phyloP scores from a whole-genome alignment of 2,329 filamentous ascomycete species.

The Aspergillus costaricaensis region DNA sequence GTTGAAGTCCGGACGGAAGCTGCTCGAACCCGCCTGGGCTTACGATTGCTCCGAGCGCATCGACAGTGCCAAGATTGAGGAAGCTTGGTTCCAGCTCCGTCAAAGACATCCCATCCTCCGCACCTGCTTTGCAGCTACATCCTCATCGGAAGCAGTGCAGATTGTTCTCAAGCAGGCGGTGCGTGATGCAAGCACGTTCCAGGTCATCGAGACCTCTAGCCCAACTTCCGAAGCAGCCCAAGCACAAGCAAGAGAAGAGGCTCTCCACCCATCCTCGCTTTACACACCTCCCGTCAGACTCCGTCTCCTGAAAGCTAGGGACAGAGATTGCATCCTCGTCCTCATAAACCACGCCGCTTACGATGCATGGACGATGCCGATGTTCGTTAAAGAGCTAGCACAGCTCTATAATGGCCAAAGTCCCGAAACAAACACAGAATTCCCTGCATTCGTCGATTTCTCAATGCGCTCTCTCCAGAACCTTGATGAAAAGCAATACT shows the following conservation, averaged over 20 bases:
- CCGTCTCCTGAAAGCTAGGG: conserved; percentile 28
- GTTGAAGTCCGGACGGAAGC: conserved; percentile 34
- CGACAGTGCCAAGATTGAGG: conserved; percentile 26
- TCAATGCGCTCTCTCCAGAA: conserved; percentile 23
- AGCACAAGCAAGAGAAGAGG: conserved; percentile 26
- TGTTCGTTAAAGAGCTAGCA: conserved; percentile 33
- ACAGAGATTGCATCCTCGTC: conserved; percentile 32
- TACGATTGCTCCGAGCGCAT: conserved; percentile 29
- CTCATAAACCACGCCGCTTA: conserved; percentile 40
- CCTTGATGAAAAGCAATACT: conserved; percentile 26
- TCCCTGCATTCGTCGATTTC: conserved; percentile 27
- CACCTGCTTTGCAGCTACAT: conserved; percentile 35
- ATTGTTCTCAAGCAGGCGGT: conserved; percentile 30
- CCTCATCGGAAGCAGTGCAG: conserved; percentile 29
- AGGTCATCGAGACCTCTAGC: conserved; percentile 19
- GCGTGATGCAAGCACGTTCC: conserved; percentile 24
- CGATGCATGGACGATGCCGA: conserved; percentile 40
- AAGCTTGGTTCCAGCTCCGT: conserved; percentile 34
- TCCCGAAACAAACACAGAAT: conserved; percentile 20
- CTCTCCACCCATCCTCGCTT: conserved; percentile 30
- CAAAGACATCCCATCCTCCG: conserved; percentile 36
- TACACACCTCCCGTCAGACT: conserved; percentile 35
- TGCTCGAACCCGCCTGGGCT: conserved; percentile 35
- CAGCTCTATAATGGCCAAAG: conserved; percentile 26
- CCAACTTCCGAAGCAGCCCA: conserved; percentile 20